Evolutionary conservation across 305 asterid species (phyloP).

Genomic region (Solanum chacoense): DNA sequence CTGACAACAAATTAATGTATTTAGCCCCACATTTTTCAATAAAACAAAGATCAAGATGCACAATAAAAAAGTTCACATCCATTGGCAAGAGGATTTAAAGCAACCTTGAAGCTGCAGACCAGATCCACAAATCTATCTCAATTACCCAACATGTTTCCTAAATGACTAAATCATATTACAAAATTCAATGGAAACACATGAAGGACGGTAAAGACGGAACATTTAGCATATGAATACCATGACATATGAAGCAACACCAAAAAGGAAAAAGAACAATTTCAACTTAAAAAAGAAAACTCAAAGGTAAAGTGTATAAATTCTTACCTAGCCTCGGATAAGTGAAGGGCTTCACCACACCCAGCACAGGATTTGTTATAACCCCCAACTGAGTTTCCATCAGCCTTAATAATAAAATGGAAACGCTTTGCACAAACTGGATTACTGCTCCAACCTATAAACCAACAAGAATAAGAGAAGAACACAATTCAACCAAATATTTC

Average conservation of each 20-base stretch:
- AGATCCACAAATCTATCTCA: background rate
- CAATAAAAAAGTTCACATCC: background rate
- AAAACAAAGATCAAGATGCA: background rate
- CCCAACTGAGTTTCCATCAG: constrained; percentile 75
- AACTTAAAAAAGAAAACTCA: background rate
- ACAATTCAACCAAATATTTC: background rate
- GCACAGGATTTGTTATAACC: constrained; percentile 68
- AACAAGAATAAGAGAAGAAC: background rate
- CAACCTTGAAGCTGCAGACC: background rate
- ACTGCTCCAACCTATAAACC: constrained; percentile 70
- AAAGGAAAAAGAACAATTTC: background rate
- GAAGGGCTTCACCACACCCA: constrained; percentile 66
- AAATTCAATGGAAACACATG: background rate
- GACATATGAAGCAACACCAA: background rate
- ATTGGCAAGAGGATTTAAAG: background rate
- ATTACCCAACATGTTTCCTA: background rate
- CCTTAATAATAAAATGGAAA: constrained; percentile 79
- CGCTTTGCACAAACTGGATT: constrained; percentile 92
- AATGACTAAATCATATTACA: background rate
- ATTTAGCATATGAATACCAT: background rate
- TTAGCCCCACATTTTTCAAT: background rate
- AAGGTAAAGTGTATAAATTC: background rate
- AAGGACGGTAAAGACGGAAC: background rate
- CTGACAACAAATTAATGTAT: constrained; percentile 15
- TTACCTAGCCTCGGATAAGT: constrained; percentile 66